Conservation (phyloP, 2,329 filamentous ascomycete genomes). For the Pleomassaria siparia region DNA sequence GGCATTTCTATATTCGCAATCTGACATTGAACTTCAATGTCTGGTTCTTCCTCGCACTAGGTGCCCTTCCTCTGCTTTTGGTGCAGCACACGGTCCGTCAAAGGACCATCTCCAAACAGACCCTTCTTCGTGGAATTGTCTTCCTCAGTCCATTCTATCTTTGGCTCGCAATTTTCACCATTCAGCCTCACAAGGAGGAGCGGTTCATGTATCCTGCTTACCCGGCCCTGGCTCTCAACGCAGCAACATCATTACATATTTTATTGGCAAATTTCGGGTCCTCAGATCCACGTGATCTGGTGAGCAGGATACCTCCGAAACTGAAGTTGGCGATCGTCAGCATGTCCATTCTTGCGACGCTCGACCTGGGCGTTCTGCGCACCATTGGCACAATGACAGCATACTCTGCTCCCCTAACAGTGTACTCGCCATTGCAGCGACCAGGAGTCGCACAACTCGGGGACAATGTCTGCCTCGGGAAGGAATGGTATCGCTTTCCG, state of each 20-base stretch:
- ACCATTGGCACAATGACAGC: conserved; percentile 75
- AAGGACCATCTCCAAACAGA: conserved; percentile 65
- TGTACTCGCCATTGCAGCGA: conserved; percentile 68
- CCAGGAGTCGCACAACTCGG: conserved; percentile 58
- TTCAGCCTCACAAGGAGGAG: conserved; percentile 96
- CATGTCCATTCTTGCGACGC: conserved; percentile 62
- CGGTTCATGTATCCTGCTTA: conserved; percentile 98
- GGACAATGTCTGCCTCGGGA: conserved; percentile 82
- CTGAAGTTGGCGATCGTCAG: conserved; percentile 69
- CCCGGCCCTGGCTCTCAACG: conserved; percentile 85
- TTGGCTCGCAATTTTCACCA: conserved; percentile 88
- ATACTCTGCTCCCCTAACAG: conserved; percentile 76
- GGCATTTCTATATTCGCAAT: conserved; percentile 95
- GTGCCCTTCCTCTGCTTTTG: conserved; percentile 72
- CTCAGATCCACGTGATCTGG: conserved; percentile 64
- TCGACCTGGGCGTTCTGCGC: conserved; percentile 69
- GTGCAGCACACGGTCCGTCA: conserved; percentile 68
- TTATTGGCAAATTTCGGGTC: conserved; percentile 74
- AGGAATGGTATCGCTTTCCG: conserved; percentile 98
- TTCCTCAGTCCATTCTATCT: conserved; percentile 88
- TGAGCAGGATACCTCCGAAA: conserved; percentile 71
- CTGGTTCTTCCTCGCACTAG: conserved; percentile 81
- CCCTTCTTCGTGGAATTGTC: conserved; percentile 72
- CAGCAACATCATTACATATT: conserved; percentile 81
- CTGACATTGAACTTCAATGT: conserved; percentile 91